phyloP scores from a whole-genome alignment of 2,329 filamentous ascomycete genomes.

The Cordyceps farinosa region DNA sequence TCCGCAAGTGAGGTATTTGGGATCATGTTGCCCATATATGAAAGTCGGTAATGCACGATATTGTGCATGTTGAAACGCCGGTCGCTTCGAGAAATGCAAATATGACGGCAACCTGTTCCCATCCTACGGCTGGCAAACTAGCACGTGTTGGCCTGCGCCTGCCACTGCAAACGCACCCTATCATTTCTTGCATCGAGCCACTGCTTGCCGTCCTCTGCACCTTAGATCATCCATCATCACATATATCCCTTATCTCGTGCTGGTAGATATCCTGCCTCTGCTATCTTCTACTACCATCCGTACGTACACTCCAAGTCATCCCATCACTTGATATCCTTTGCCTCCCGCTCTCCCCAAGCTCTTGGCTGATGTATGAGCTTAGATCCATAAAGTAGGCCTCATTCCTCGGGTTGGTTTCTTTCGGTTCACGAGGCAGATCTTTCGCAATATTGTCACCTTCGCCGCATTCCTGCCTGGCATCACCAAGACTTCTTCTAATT shows the following conservation, averaged over 20 bases:
- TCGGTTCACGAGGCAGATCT: conserved; percentile 23
- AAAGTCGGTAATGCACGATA: too few relatives aligned
- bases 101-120: too few relatives aligned
- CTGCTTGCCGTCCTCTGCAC: not conserved
- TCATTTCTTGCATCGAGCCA: not conserved
- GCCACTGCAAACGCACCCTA: not conserved
- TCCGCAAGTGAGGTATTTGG: too few relatives aligned
- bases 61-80: too few relatives aligned
- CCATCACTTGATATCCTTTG: not conserved
- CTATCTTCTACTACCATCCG: not conserved
- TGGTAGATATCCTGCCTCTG: not conserved
- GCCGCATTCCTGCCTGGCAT: conserved; percentile 21
- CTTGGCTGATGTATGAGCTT: not conserved
- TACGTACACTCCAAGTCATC: not conserved
- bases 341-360: not conserved
- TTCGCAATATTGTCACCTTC: conserved; percentile 18
- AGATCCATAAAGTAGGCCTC: not conserved
- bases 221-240: not conserved
- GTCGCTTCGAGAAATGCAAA: too few relatives aligned
- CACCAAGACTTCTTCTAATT: conserved; percentile 15
- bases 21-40: too few relatives aligned
- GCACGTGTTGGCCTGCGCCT: not conserved
- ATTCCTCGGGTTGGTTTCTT: conserved; percentile 11
- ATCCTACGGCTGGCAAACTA: not conserved
- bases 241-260: not conserved